A percentile compares a stretch with the other conserved stretches of the same genome.
phyloP scores from a whole-genome alignment of 352 stramenopile genomes.

The Globisporangium camurandrum region DNA sequence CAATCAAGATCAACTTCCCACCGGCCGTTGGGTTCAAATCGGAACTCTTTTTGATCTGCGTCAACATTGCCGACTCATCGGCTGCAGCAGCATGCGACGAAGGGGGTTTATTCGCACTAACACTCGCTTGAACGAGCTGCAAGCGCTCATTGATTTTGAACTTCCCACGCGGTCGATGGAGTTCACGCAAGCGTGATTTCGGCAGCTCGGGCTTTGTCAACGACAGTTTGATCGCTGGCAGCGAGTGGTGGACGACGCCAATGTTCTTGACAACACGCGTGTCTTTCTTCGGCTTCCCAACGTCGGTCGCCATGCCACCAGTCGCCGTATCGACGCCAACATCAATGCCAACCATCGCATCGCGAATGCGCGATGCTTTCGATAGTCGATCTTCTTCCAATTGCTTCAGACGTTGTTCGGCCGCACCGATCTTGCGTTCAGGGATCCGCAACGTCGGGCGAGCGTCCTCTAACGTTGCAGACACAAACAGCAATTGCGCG shows the following conservation, averaged over 20 bases:
- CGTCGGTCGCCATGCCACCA: conserved; percentile 48
- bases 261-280: conserved; percentile 84
- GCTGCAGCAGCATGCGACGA: conserved; percentile 29
- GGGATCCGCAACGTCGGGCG: conserved; percentile 78
- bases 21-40: conserved; percentile 77
- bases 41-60: conserved; percentile 86
- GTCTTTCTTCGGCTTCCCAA: conserved; percentile 76
- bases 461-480: conserved; percentile 34
- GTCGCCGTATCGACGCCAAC: conserved; percentile 74
- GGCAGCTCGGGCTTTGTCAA: conserved; percentile 73
- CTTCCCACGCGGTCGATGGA: conserved; percentile 74
- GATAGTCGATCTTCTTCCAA: conserved; percentile 65
- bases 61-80: conserved; percentile 65
- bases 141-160: conserved; percentile 85
- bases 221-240: conserved; percentile 85
- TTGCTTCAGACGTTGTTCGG: conserved; percentile 63
- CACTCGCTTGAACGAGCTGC: conserved; percentile 23
- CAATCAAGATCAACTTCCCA: no score
- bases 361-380: conserved; percentile 77
- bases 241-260: conserved; percentile 74
- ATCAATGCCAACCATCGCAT: conserved; percentile 74
- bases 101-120: no score
- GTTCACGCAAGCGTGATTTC: conserved; percentile 74
- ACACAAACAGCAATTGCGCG: neutral
- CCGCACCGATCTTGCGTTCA: conserved; percentile 69